Percentiles rank a stretch among this genome's conserved stretches.
phyloP scores from a whole-genome alignment of 345 rosid genomes.

The Psidium friedrichsthalianum region DNA sequence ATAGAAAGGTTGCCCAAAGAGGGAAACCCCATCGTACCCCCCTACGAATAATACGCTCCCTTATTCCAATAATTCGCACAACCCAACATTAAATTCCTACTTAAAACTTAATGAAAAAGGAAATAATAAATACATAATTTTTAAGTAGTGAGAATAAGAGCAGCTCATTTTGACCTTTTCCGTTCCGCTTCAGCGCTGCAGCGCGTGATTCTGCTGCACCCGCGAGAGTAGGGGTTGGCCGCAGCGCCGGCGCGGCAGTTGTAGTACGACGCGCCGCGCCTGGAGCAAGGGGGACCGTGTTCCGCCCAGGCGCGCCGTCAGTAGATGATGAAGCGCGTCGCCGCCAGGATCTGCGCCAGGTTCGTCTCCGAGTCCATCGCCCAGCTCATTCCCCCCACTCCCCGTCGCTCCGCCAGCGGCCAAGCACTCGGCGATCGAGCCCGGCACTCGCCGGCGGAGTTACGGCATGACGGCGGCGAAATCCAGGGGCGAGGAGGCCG shows the following conservation, averaged over 20 bases:
- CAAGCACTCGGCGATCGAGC: constrained; percentile 58
- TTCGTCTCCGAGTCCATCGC: constrained; percentile 64
- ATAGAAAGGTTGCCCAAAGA: background rate
- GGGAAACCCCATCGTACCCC: background rate
- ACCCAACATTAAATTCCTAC: background rate
- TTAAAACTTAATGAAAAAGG: background rate
- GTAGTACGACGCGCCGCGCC: constrained; percentile 88
- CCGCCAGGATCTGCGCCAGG: constrained; percentile 74
- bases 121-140: background rate
- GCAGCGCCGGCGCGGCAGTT: constrained; percentile 63
- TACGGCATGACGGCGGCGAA: constrained; percentile 18
- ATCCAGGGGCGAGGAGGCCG: constrained; percentile 14
- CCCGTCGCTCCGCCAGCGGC: constrained; percentile 10
- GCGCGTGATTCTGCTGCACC: constrained; percentile 68
- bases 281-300: constrained; percentile 75
- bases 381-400: constrained; percentile 29
- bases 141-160: background rate
- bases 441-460: constrained; percentile 36
- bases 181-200: constrained; percentile 34
- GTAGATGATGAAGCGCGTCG: constrained; percentile 65
- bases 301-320: constrained; percentile 75
- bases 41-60: background rate
- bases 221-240: constrained; percentile 81
- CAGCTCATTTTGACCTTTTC: background rate
- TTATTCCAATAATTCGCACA: background rate